Conservation (phyloP, 2,329 filamentous ascomycete genomes). For the Teratosphaeria viscida region DNA sequence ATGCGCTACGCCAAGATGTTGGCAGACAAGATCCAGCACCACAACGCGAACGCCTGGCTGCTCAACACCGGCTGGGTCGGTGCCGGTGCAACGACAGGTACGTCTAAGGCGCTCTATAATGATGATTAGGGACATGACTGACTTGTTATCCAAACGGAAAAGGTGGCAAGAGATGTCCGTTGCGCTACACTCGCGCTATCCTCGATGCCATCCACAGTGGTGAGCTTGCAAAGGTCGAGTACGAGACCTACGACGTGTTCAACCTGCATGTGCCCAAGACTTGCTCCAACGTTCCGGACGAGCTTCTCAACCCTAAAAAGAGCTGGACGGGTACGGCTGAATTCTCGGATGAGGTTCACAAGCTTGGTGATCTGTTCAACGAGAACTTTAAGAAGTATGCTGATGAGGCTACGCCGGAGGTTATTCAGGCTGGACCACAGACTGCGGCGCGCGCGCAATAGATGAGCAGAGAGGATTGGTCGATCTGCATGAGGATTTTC, state of each 20-base stretch:
- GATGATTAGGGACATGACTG: background rate
- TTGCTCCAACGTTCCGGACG: slow-evolving; percentile 78
- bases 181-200: slow-evolving; percentile 98
- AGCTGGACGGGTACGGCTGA: slow-evolving; percentile 77
- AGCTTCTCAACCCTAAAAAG: slow-evolving; percentile 89
- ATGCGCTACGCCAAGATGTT: slow-evolving; percentile 99
- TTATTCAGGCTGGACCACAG: slow-evolving; percentile 25
- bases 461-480: background rate
- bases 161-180: slow-evolving; percentile 69
- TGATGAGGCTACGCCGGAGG: slow-evolving; percentile 53
- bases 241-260: slow-evolving; percentile 92
- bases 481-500: background rate
- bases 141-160: background rate
- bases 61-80: slow-evolving; percentile 98
- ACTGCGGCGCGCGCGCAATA: slow-evolving; percentile 22
- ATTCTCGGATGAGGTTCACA: slow-evolving; percentile 80
- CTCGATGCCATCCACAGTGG: slow-evolving; percentile 96
- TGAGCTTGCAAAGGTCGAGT: slow-evolving; percentile 85
- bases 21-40: slow-evolving; percentile 89
- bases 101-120: background rate
- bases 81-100: slow-evolving; percentile 64
- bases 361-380: slow-evolving; percentile 79
- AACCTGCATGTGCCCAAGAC: slow-evolving; percentile 91
- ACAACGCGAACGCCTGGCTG: slow-evolving; percentile 95
- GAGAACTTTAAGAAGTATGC: slow-evolving; percentile 98